These are phyloP conservation scores for Pythium utonaiense DNA, from an alignment of 352 stramenopile genomes.

Conservation along the genomic window DNA sequence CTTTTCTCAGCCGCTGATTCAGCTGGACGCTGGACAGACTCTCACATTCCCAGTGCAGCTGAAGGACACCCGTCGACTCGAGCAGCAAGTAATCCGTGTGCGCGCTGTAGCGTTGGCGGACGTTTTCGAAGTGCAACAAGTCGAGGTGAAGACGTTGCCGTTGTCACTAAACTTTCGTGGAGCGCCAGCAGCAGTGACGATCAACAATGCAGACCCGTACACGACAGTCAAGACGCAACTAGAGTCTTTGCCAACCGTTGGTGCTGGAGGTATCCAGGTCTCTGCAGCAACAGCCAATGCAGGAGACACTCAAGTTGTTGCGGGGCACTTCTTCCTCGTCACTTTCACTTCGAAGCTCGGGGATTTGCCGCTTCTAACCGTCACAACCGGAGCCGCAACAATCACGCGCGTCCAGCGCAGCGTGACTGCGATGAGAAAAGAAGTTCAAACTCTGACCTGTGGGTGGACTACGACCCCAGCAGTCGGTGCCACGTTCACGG, in stretches of 20 bases:
- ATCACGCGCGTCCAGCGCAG: slow-evolving; percentile 34
- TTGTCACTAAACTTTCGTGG: slow-evolving; percentile 64
- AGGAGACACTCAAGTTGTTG: slow-evolving; percentile 25
- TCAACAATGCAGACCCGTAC: slow-evolving; percentile 42
- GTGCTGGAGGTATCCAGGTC: slow-evolving; percentile 68
- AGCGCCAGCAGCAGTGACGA: slow-evolving; percentile 29
- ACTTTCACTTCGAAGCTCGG: slow-evolving; percentile 62
- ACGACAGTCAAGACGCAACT: slow-evolving; percentile 51
- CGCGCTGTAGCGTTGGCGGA: slow-evolving; percentile 47
- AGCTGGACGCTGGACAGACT: slow-evolving; percentile 45
- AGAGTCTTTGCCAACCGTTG: slow-evolving; percentile 80
- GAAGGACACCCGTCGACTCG: slow-evolving; percentile 79
- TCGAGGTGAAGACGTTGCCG: slow-evolving; percentile 32
- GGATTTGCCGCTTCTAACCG: slow-evolving; percentile 38
- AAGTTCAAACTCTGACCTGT: slow-evolving; percentile 82
- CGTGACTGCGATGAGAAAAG: slow-evolving; percentile 45
- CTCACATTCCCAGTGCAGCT: slow-evolving; percentile 88
- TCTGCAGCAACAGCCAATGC: slow-evolving; percentile 35
- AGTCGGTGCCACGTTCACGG: slow-evolving; percentile 43
- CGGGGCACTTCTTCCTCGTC: slow-evolving; percentile 50
- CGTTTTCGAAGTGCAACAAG: slow-evolving; percentile 53
- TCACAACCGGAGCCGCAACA: slow-evolving; percentile 24
- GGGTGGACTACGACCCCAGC: slow-evolving; percentile 33
- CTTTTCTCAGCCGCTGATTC: slow-evolving; percentile 47
- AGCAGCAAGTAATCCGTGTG: slow-evolving; percentile 62